These are phyloP conservation scores for Raffaelea deltoideospora DNA, from an alignment of 2,329 filamentous ascomycete genomes.

Conservation along the genomic window DNA sequence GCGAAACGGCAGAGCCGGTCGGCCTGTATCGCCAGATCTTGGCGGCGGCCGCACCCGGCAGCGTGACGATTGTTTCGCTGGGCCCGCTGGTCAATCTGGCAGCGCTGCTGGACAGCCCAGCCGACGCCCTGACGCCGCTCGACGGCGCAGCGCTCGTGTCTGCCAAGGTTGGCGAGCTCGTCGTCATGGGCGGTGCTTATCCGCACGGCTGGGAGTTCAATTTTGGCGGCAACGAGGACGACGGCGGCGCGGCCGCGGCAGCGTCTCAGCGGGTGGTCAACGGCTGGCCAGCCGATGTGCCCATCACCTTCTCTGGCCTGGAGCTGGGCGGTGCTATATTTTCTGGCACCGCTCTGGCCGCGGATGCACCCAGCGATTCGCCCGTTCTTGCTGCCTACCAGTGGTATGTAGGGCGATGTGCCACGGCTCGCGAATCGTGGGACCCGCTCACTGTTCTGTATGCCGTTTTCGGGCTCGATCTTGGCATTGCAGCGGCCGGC, in stretches of 20 bases:
- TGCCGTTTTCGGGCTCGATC: constrained; percentile 19
- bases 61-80: constrained; percentile 28
- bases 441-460: constrained; percentile 27
- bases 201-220: constrained; percentile 32
- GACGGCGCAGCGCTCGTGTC: constrained; percentile 24
- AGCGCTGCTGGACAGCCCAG: constrained; percentile 26
- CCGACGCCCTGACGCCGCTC: constrained; percentile 23
- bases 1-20: constrained; percentile 25
- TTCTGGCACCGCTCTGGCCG: constrained; percentile 18
- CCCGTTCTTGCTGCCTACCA: constrained; percentile 23
- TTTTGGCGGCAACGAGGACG: constrained; percentile 24
- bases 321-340: constrained; percentile 27
- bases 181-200: constrained; percentile 37
- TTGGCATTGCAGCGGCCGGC: no score
- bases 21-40: constrained; percentile 28
- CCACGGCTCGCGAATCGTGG: constrained; percentile 20
- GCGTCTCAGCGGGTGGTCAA: constrained; percentile 21
- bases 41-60: constrained; percentile 21
- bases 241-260: constrained; percentile 17
- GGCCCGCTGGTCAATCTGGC: constrained; percentile 33
- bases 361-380: constrained; percentile 15
- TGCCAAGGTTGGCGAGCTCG: constrained; percentile 30
- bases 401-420: constrained; percentile 18
- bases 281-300: constrained; percentile 21
- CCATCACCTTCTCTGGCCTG: constrained; percentile 24